Evolutionary conservation across 805 yeast genomes (phyloP).

Genomic region (Pichia heedii): DNA sequence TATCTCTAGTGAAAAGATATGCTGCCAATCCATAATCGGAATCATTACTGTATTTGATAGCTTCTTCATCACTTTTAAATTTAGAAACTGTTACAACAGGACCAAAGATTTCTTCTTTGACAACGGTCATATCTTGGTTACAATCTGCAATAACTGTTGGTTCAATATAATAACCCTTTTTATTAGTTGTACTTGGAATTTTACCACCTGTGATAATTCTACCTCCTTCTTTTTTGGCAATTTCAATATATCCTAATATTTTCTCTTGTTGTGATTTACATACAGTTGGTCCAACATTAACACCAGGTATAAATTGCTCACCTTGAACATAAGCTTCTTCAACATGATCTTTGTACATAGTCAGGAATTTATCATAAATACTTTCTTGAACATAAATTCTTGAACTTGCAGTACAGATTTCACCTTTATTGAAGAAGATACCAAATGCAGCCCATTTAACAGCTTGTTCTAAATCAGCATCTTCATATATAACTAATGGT

Average conservation of each 20-base stretch:
- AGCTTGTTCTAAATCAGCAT: conserved; percentile 71
- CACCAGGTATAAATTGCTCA: conserved; percentile 69
- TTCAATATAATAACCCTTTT: conserved; percentile 55
- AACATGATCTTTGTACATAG: conserved; percentile 45
- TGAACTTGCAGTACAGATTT: conserved; percentile 93
- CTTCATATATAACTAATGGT: conserved; percentile 81
- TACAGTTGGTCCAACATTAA: conserved; percentile 90
- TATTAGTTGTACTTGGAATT: conserved; percentile 27
- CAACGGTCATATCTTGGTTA: conserved; percentile 56
- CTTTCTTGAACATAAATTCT: conserved; percentile 82
- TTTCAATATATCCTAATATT: conserved; percentile 65
- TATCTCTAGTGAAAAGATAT: conserved; percentile 73
- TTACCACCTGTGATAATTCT: conserved; percentile 60
- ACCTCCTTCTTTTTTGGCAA: conserved; percentile 82
- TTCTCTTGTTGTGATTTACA: conserved; percentile 70
- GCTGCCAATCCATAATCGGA: conserved; percentile 84
- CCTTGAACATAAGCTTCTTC: conserved; percentile 55
- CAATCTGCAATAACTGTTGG: conserved; percentile 75
- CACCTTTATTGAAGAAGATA: conserved; percentile 91
- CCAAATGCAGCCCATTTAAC: conserved; percentile 70
- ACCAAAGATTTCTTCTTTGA: conserved; percentile 78
- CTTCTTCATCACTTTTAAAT: conserved; percentile 79
- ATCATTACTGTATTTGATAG: conserved; percentile 67
- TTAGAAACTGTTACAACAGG: conserved; percentile 83
- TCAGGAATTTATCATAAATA: conserved; percentile 68